phyloP scores from a whole-genome alignment of 495 filamentous ascomycete genomes.

The Neurospora tetraspora region DNA sequence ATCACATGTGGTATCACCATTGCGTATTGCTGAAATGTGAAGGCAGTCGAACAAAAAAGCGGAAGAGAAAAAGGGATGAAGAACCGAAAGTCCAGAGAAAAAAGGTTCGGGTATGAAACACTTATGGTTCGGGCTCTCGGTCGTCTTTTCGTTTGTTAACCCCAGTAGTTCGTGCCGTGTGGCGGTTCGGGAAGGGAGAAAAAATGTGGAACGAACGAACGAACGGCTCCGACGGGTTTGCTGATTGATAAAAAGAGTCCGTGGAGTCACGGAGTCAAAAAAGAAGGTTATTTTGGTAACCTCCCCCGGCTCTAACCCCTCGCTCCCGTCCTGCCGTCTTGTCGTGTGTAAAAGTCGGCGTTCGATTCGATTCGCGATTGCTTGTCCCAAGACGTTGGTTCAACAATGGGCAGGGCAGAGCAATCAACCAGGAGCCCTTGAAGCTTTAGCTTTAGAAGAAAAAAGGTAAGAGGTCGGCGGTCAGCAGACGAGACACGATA shows the following conservation, averaged over 20 bases:
- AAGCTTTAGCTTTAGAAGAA: neutral
- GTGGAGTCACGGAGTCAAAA: neutral
- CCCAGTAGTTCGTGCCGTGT: neutral
- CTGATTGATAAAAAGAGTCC: neutral
- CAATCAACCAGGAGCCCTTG: neutral
- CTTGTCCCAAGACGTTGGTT: neutral
- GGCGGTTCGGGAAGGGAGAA: neutral
- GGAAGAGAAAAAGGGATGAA: neutral
- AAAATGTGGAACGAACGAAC: neutral
- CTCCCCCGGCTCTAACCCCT: neutral
- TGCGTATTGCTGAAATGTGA: neutral
- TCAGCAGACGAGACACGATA: neutral
- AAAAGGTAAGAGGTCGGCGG: neutral
- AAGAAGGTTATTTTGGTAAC: neutral
- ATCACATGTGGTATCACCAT: constrained; percentile 28
- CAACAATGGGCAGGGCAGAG: neutral
- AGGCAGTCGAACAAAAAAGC: neutral
- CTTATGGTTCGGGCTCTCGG: neutral
- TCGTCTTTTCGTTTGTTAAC: neutral
- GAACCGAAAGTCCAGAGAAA: neutral
- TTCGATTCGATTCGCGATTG: neutral
- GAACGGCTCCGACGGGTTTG: neutral
- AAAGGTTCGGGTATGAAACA: neutral
- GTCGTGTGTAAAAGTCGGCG: neutral
- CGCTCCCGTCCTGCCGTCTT: neutral